These are phyloP conservation scores for Tulasnella sp. DNA, from an alignment of 768 basidiomycete genomes.

Conservation along the genomic window DNA sequence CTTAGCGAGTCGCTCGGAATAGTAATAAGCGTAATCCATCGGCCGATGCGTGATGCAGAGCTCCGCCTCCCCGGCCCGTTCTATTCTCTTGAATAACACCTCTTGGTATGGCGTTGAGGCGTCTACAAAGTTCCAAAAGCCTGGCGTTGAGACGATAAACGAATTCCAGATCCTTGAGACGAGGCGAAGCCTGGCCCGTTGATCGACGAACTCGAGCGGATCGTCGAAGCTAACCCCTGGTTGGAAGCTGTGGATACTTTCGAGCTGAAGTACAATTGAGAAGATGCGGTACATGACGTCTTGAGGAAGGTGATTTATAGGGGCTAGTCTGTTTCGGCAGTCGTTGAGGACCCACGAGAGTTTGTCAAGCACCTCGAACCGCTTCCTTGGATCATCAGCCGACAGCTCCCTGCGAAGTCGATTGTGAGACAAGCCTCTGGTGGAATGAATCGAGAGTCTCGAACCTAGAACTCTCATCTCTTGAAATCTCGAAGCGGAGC, in stretches of 20 bases:
- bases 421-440: too few species aligned
- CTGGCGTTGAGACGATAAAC: background rate
- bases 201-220: background rate
- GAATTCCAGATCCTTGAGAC: background rate
- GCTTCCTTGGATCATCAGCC: background rate
- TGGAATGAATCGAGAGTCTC: background rate
- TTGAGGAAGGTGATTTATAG: background rate
- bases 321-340: background rate
- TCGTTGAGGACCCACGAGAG: background rate
- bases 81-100: background rate
- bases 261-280: background rate
- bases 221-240: background rate
- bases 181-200: background rate
- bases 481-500: background rate
- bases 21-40: accelerated
- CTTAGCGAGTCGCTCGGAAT: background rate
- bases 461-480: background rate
- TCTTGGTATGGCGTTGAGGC: background rate
- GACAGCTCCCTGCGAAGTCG: background rate
- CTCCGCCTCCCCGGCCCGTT: background rate
- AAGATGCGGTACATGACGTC: background rate
- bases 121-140: background rate
- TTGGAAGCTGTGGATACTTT: background rate
- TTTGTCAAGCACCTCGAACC: background rate
- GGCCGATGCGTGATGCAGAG: background rate